A percentile compares a stretch with the other conserved stretches of the same genome.
Evolutionary conservation across 2,329 filamentous ascomycete genomes (phyloP).

Genomic region (Epichloe aotearoae): DNA sequence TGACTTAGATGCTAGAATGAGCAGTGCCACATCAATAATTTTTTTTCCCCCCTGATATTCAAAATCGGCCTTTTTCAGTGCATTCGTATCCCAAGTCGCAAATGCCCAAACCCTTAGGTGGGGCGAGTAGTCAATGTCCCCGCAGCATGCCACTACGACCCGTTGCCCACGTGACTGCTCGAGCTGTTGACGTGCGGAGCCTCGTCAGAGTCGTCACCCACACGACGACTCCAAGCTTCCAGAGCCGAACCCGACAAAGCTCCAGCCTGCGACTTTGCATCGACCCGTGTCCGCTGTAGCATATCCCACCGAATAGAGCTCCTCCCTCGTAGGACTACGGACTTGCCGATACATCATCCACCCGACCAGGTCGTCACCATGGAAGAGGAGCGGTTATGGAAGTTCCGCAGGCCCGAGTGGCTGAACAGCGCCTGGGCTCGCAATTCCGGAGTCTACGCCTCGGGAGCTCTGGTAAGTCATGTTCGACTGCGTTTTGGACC

Average conservation of each 20-base stretch:
- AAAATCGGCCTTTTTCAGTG: too few species aligned
- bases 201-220: constrained; percentile 14
- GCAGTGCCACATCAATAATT: too few species aligned
- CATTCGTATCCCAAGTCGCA: too few species aligned
- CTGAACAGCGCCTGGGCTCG: constrained; percentile 51
- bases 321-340: not conserved
- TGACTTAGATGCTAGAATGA: too few species aligned
- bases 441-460: constrained; percentile 48
- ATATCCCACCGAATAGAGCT: not conserved
- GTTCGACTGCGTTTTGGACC: too few species aligned
- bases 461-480: constrained; percentile 46
- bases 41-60: too few species aligned
- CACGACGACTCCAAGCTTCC: not conserved
- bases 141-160: not conserved
- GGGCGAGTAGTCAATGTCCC: not conserved
- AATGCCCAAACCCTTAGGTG: too few species aligned
- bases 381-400: constrained; percentile 55
- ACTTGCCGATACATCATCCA: too few species aligned
- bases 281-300: not conserved
- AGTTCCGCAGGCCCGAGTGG: constrained; percentile 54
- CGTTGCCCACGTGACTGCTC: not conserved
- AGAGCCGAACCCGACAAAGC: not conserved
- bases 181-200: constrained; percentile 5
- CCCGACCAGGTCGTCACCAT: constrained; percentile 21
- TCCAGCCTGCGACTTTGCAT: constrained; percentile 8